Conservation (phyloP, 73 alveolate species). For the Tetrahymena elliotti region DNA sequence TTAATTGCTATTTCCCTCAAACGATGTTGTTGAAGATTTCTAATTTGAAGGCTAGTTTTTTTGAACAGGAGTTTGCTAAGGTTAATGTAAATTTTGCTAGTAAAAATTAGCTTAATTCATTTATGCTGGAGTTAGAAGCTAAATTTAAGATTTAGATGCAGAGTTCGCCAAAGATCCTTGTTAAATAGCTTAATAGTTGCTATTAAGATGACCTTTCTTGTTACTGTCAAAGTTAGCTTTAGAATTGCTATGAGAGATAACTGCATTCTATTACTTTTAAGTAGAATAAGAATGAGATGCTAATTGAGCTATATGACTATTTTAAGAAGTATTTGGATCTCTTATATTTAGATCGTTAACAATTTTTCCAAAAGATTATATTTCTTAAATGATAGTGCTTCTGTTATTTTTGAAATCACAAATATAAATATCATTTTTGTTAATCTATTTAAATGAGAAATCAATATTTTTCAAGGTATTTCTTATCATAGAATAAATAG, state of each 20-base stretch:
- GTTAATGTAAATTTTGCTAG: not conserved
- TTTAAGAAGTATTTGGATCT: not conserved
- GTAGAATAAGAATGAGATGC: not conserved
- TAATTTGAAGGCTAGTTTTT: not conserved
- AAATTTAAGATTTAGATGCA: not conserved
- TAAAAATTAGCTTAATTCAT: not conserved
- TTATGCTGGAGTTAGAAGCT: not conserved
- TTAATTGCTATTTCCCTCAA: not conserved
- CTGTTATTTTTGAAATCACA: not conserved
- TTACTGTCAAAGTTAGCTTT: not conserved
- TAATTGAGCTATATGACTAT: not conserved
- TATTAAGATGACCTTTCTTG: not conserved
- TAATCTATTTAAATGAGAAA: not conserved
- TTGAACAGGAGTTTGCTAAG: not conserved
- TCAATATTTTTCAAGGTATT: not conserved
- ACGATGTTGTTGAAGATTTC: not conserved
- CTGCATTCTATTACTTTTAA: not conserved
- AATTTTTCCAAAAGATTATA: not conserved
- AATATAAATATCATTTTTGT: not conserved
- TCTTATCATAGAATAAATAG: not conserved
- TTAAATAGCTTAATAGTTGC: not conserved
- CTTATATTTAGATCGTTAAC: not conserved
- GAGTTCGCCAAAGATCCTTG: not conserved
- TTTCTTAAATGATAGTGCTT: not conserved
- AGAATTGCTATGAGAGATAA: not conserved